phyloP scores from a whole-genome alignment of 148 eudicot species.

The Spergularia marina region DNA sequence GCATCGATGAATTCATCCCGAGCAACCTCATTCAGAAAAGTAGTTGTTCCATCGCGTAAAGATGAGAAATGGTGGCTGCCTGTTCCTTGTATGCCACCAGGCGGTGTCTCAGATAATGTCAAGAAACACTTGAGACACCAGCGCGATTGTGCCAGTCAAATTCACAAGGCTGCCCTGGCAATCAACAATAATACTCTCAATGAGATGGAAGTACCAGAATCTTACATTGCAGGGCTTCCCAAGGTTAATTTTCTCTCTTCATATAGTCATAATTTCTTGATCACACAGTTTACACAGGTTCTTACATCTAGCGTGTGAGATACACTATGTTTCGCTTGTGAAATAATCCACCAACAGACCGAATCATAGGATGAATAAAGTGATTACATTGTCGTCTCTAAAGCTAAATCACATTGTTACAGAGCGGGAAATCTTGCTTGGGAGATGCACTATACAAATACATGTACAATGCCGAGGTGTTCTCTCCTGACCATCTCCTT shows the following conservation, averaged over 20 bases:
- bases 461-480: slow-evolving; percentile 59
- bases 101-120: slow-evolving; percentile 66
- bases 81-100: slow-evolving; percentile 67
- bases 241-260: slow-evolving; percentile 48
- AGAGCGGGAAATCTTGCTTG: slow-evolving; percentile 83
- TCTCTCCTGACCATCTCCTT: slow-evolving; percentile 70
- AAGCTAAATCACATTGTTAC: slow-evolving; percentile 9
- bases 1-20: slow-evolving; percentile 50
- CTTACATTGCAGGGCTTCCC: slow-evolving; percentile 73
- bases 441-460: slow-evolving; percentile 80
- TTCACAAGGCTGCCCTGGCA: slow-evolving; percentile 94
- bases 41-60: slow-evolving; percentile 35
- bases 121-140: slow-evolving; percentile 67
- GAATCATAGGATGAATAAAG: neutral
- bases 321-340: too few relatives aligned
- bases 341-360: too few relatives aligned
- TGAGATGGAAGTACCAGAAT: slow-evolving; percentile 91
- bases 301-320: too few relatives aligned
- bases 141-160: slow-evolving; percentile 73
- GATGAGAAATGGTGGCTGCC: slow-evolving; percentile 99
- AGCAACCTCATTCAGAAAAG: slow-evolving; percentile 66
- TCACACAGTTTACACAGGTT: too few relatives aligned
- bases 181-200: slow-evolving; percentile 69
- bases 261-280: neutral
- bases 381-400: neutral